Conservation (phyloP, 768 basidiomycete species). For the Auriculariales sp. region DNA sequence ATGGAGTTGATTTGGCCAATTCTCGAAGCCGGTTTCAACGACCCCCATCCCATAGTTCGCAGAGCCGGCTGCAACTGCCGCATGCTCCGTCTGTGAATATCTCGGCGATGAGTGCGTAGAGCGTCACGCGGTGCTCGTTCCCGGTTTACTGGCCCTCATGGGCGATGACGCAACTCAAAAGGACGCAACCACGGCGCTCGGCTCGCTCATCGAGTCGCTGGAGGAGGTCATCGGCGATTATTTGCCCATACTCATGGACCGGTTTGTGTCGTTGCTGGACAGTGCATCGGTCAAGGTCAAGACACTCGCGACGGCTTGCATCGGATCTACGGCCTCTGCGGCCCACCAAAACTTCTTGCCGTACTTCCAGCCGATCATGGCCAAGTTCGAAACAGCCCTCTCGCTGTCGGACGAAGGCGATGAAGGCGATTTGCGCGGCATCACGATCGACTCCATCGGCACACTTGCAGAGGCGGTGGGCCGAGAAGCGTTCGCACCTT, state of each 20-base stretch:
- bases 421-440: constrained; percentile 87
- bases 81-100: constrained; percentile 96
- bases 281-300: constrained; percentile 79
- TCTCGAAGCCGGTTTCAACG: constrained; percentile 76
- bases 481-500: constrained; percentile 84
- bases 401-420: constrained; percentile 76
- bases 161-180: constrained; percentile 78
- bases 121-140: constrained; percentile 73
- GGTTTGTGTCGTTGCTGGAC: constrained; percentile 74
- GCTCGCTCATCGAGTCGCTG: constrained; percentile 89
- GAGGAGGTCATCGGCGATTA: constrained; percentile 85
- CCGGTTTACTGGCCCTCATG: constrained; percentile 82
- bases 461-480: constrained; percentile 97
- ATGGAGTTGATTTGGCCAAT: constrained; percentile 80
- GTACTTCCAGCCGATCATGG: constrained; percentile 89
- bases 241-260: constrained; percentile 87
- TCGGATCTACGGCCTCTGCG: constrained; percentile 95
- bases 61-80: constrained; percentile 95
- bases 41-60: constrained; percentile 70
- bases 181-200: constrained; percentile 91
- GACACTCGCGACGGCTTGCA: constrained; percentile 90
- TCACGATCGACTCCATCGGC: constrained; percentile 95
- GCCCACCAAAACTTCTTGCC: constrained; percentile 82
- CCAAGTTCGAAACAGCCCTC: constrained; percentile 78
- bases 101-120: constrained; percentile 82